Evolutionary conservation across 345 rosid genomes (phyloP), one percentile per base, ranked within the genome.

Genomic region (Citrus inodora): DNA sequence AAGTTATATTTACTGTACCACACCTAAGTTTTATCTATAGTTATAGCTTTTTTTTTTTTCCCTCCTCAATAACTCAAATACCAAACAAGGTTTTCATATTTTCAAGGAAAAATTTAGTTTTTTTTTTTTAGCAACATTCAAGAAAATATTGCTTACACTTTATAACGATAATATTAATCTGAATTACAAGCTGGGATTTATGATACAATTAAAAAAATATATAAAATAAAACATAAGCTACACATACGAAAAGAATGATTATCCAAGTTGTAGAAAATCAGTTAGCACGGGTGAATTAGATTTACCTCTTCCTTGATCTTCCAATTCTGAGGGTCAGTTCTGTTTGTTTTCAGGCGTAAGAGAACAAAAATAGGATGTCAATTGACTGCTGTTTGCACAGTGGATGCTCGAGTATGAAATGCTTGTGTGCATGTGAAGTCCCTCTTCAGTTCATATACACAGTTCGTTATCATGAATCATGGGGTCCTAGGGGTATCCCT

Each of bases 401-500:
- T 7, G 42, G 61, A 51, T 30, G 66, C 76, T 24, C 6, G 16
- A 24, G 53, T 35, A 35, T 3, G 35, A 58, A 59, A 59, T 6
- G 40, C 30, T 59, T n/a, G 33, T 38, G 28, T 5, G 19, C 28
- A 32, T 32, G 16, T 17, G 9, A 71, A 32, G 33, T 27, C 42
- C 40, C 8, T 51, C 33, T 55, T 33, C 63, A 71, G 28, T 55
- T 9, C 63, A 53, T 48, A 30, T 32, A 51, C 46, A 71, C 2
- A 6, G 62, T 25, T 25, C 21, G 27, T 7, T 83, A 80, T 86
- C 84, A 86, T 79, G 86, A 85, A 82, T 83, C 85, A 80, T 86
- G 91, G 71, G 88, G 67, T 79, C 85, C 87, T 82, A 79, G 86
- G 81, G 80, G 84, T 78, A 81, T 83, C 77, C 82, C 80, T 67